phyloP scores from a whole-genome alignment of 441 rosid genomes.

The Aleurites moluccanus region DNA sequence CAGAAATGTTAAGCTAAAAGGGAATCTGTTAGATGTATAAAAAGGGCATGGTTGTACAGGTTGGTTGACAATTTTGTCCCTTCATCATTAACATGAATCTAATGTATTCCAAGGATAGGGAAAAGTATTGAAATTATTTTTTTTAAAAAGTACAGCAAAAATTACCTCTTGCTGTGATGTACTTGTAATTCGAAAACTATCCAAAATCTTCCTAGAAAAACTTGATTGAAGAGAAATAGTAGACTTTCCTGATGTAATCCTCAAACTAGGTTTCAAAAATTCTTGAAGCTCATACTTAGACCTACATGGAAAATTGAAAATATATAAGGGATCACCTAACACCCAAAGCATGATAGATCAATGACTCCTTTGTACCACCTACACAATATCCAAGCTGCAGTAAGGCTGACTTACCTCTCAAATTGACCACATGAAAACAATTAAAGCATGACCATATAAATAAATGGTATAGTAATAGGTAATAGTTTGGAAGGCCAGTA shows the following conservation, averaged over 20 bases:
- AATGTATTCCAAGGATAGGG: background rate
- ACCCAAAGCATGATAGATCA: no score
- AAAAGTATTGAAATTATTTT: background rate
- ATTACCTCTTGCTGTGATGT: conserved; percentile 52
- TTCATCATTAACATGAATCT: conserved; percentile 4
- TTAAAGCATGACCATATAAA: background rate
- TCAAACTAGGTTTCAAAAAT: conserved; percentile 88
- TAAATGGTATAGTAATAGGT: background rate
- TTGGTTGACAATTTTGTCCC: background rate
- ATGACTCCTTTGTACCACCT: background rate
- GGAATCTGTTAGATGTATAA: background rate
- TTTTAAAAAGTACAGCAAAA: background rate
- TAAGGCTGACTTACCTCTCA: background rate
- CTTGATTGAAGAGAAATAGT: conserved; percentile 47
- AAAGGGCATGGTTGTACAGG: background rate
- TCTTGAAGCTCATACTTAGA: conserved; percentile 97
- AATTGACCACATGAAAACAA: conserved; percentile 3
- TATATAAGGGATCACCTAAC: conserved; percentile 13
- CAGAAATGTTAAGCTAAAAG: background rate
- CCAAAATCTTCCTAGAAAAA: conserved; percentile 58
- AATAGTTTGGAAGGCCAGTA: background rate
- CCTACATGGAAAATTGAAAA: conserved; percentile 41
- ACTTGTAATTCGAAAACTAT: conserved; percentile 59
- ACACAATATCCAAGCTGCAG: conserved; percentile 13
- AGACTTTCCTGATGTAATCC: conserved; percentile 63